Evolutionary conservation across 2,329 filamentous ascomycete species (phyloP), one percentile per base, ranked within the genome.

Genomic region (Ascochyta fabae): DNA sequence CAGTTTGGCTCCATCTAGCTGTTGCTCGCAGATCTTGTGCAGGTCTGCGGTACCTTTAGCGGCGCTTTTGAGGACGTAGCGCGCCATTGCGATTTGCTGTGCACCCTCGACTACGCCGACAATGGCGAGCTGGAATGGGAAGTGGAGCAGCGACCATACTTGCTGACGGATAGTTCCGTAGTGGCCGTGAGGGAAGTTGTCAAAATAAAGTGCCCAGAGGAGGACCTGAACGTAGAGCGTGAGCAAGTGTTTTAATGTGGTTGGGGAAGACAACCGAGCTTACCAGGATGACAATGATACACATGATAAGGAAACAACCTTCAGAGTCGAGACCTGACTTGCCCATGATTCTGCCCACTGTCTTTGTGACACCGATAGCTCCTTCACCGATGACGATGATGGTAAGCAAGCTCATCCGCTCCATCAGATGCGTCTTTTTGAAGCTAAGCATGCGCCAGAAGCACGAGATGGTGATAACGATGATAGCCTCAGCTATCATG

Each of bases 331-430:
- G 53, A 3, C 72, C 72, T 31, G 61, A 62, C 50, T 76, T 75
- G 2, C 73, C 72, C 73, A 76, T 75, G 47, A 75, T 61, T 34
- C 66, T 66, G 5, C 66, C 65, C 16, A 88, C 83, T 33, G 81
- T 81, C 66, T 82, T 81, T 23, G 81, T 82, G 26, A 88, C 76
- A n/a, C 84, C 81, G 35, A 88, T 86, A 15, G 87, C 83, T 46
- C 86, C 86, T 65, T 89, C 86, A 13, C 87, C 86, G 54, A 89
- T 81, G 52, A 89, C 85, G 57, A 89, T 87, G 43, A 88, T 78
- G 0, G 86, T 89, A 51, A 89, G 76, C 2, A 88, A 77, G 12
- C 81, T 83, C 80, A 89, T 83, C 9, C 87, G 81, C 64, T 86
- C 84, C 65, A 86, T 85, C 50, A 89, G 70, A 67, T 88, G 85